phyloP scores from a whole-genome alignment of 2,329 filamentous ascomycete species.

The Aspergillus puulaauensis region DNA sequence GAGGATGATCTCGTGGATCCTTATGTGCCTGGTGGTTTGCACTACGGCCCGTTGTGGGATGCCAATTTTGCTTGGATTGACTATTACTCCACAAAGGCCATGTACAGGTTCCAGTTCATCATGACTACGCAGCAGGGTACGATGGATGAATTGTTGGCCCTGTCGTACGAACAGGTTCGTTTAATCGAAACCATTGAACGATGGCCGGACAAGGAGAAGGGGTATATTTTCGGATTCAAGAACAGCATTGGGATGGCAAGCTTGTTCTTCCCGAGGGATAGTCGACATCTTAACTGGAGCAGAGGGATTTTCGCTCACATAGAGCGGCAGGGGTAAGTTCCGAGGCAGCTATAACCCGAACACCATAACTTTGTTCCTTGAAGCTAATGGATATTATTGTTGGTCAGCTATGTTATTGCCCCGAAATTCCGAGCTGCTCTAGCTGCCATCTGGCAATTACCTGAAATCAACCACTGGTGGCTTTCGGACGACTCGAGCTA shows the following conservation, averaged over 20 bases:
- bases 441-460: conserved; percentile 71
- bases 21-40: conserved; percentile 68
- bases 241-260: conserved; percentile 72
- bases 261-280: conserved; percentile 76
- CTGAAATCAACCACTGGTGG: conserved; percentile 81
- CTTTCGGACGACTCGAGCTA: conserved; percentile 78
- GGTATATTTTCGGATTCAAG: conserved; percentile 71
- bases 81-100: conserved; percentile 73
- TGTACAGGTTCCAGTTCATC: conserved; percentile 75
- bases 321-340: conserved; percentile 70
- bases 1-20: conserved; percentile 72
- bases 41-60: conserved; percentile 67
- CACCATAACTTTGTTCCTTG: neutral
- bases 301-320: conserved; percentile 75
- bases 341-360: neutral
- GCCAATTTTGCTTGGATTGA: conserved; percentile 75
- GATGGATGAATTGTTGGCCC: conserved; percentile 55
- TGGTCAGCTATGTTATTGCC: conserved; percentile 76
- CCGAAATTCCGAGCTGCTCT: conserved; percentile 71
- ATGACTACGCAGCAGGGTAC: conserved; percentile 54
- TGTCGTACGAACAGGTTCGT: conserved; percentile 71
- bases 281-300: conserved; percentile 73
- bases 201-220: conserved; percentile 69
- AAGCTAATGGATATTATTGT: neutral
- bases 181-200: conserved; percentile 75